These are phyloP conservation scores for carrot (Daucus carota) DNA, from an alignment of 129 eudicot genomes.

Conservation along the genomic window DH1_v3.0 NC_030382.2:51135001-51135500, in stretches of 20 bases:
- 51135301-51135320: too few species aligned
- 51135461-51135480: too few species aligned
- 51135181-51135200: neutral
- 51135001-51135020: constrained; percentile 87
- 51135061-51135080: constrained; percentile 80
- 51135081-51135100: constrained; percentile 96
- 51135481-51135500: too few species aligned
- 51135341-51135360: too few species aligned
- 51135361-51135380: too few species aligned
- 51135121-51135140: constrained; percentile 34
- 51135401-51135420: too few species aligned
- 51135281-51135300: neutral
- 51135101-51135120: constrained; percentile 90
- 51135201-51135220: neutral
- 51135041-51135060: constrained; percentile 91
- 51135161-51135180: neutral
- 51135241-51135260: neutral
- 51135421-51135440: too few species aligned
- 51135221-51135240: neutral
- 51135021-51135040: constrained; percentile 67
- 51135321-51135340: too few species aligned
- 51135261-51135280: neutral
- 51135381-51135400: too few species aligned
- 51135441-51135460: too few species aligned
- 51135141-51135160: neutral